Conservation (phyloP, 306 rosid species). For the Hippophae tibetana region DNA sequence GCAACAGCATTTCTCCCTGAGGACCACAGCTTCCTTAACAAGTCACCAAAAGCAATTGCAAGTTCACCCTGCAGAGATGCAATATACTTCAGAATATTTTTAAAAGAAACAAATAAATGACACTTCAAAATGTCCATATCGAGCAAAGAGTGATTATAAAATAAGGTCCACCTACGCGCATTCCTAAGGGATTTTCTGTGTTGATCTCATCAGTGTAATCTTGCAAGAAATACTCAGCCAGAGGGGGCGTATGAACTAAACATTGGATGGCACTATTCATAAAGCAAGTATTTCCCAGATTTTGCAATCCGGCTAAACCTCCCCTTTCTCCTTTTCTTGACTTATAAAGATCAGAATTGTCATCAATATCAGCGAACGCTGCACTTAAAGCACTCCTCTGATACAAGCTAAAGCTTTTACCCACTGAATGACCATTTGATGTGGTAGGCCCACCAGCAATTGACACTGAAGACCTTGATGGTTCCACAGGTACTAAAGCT, state of each 20-base stretch:
- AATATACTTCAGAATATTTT: slow-evolving; percentile 16
- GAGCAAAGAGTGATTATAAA: slow-evolving; percentile 2
- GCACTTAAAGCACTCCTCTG: slow-evolving; percentile 55
- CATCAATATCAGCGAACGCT: slow-evolving; percentile 50
- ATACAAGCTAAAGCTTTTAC: slow-evolving; percentile 43
- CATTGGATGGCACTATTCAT: slow-evolving; percentile 96
- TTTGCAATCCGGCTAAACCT: slow-evolving; percentile 96
- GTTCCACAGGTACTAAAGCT: slow-evolving; percentile 85
- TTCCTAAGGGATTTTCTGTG: slow-evolving; percentile 86
- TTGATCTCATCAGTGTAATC: slow-evolving; percentile 89
- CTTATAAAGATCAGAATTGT: slow-evolving; percentile 36
- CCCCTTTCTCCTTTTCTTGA: slow-evolving; percentile 52
- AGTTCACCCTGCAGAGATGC: slow-evolving; percentile 78
- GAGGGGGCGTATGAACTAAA: slow-evolving; percentile 87
- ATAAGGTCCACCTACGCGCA: slow-evolving; percentile 61
- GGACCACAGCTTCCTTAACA: slow-evolving; percentile 94
- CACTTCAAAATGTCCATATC: slow-evolving; percentile 8
- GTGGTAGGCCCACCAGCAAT: slow-evolving; percentile 89
- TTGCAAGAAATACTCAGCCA: slow-evolving; percentile 79
- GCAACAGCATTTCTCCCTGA: slow-evolving; percentile 71
- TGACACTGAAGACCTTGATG: slow-evolving; percentile 68
- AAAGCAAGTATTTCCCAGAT: slow-evolving; percentile 96
- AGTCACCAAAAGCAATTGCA: slow-evolving; percentile 89
- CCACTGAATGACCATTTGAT: slow-evolving; percentile 76
- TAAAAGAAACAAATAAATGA: slow-evolving; percentile 10